Base-by-base conservation (phyloP, 306 rosid genomes). In the Datisca glomerata region DNA sequence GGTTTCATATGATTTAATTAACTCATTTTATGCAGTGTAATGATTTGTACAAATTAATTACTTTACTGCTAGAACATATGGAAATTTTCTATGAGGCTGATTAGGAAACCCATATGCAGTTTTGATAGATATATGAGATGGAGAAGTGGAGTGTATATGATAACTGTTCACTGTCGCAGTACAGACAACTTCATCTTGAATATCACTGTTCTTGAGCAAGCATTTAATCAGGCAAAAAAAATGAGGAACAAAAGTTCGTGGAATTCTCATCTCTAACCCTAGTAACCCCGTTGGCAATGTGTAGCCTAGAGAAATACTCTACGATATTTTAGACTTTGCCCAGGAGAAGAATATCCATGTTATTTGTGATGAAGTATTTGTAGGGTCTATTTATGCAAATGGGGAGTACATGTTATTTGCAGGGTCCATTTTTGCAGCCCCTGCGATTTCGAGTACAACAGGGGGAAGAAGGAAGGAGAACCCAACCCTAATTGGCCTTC, bases 261-360 rank as follows among this genome's bases (percentile, higher is more conserved):
- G 95, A 53, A 60, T 89, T 61, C 81, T 89, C 21, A 63, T 89
- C 50, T 77, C 79, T 41, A 89, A 89, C 47, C 95, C 98, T 50
- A 36, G 84, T 0, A 89, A 89, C 68, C 98, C 95, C 8, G 91
- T 75, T 33, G 98, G 95, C 46, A 84, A 72, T 64, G 22, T 84
- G 27, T 47, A 83, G 57, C 65, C 93, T 1, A 54, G 51, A 31
- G 91, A 80, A 38, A 66, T 51, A 56, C 74, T 89, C 18, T 56
- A 57, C 54, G 59, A 65, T 61, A 66, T 89, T 47, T 62, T 89
- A 21, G 86, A 83, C 56, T 89, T 89, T 45, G 93, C 91, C 4
- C 86, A 72, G 51, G 95, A 89, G n/a, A n/a, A n/a, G n/a, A n/a
- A n/a, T n/a, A n/a, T 87, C 50, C 97, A 87, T 48, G 68, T 87